A percentile compares a stretch with the other conserved stretches of the same genome.
Conservation (phyloP, 1,284 basidiomycete species). For the Bjerkandera adusta region DNA sequence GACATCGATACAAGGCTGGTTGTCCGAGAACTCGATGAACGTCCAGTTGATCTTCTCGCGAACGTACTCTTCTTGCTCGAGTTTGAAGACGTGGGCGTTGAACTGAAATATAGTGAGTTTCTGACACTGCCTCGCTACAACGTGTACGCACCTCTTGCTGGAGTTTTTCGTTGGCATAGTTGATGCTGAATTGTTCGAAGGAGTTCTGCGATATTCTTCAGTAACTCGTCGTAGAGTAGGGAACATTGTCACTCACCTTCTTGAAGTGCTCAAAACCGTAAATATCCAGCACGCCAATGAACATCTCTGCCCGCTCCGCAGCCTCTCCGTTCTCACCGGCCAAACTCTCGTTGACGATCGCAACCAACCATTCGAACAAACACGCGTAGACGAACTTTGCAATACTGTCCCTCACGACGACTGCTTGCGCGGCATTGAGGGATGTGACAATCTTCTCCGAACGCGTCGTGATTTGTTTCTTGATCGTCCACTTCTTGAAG, state of each 20-base stretch:
- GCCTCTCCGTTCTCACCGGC: constrained; percentile 88
- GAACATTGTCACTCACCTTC: constrained; percentile 52
- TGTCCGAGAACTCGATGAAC: constrained; percentile 99
- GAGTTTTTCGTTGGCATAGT: constrained; percentile 98
- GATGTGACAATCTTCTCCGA: constrained; percentile 94
- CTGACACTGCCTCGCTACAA: background rate
- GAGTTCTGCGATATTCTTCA: constrained; percentile 84
- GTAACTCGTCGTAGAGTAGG: background rate
- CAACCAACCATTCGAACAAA: constrained; percentile 98
- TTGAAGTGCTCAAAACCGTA: constrained; percentile 98
- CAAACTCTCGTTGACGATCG: constrained; percentile 94
- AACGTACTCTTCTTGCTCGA: constrained; percentile 99
- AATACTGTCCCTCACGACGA: constrained; percentile 95
- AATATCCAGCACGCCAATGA: constrained; percentile 98
- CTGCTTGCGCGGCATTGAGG: constrained; percentile 86
- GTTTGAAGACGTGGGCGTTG: constrained; percentile 98
- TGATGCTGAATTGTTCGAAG: constrained; percentile 99
- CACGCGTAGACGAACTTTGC: constrained; percentile 99
- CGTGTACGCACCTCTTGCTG: constrained; percentile 77
- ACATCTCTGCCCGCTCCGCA: constrained; percentile 88
- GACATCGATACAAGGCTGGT: constrained; percentile 98
- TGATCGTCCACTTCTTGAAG: constrained; percentile 99
- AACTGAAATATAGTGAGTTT: constrained; percentile 51
- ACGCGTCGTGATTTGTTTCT: constrained; percentile 95
- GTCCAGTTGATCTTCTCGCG: constrained; percentile 99